Evolutionary conservation across 2,329 filamentous ascomycete genomes (phyloP).

Genomic region (Clarireedia paspali): DNA sequence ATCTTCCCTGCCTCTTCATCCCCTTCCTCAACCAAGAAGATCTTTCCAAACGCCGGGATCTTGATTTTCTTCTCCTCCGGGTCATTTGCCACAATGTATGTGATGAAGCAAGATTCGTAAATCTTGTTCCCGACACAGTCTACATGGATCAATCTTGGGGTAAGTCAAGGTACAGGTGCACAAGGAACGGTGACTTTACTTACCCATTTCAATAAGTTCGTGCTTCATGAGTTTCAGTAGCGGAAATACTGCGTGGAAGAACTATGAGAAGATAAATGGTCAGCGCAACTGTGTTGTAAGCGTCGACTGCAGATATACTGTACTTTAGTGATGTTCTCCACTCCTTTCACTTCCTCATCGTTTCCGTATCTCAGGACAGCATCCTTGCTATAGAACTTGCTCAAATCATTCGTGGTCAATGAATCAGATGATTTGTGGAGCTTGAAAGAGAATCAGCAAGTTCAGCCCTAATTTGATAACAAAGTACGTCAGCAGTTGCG

Average conservation of each 20-base stretch:
- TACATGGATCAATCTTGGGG: neutral
- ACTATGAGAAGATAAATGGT: neutral
- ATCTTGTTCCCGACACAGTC: constrained; percentile 10
- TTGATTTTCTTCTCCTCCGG: constrained; percentile 10
- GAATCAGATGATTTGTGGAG: constrained; percentile 2
- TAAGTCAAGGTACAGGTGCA: too few species aligned
- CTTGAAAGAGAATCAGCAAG: neutral
- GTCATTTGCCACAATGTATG: constrained; percentile 14
- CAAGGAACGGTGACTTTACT: neutral
- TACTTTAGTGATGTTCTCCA: neutral
- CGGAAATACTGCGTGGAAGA: neutral
- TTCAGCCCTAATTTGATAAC: too few species aligned
- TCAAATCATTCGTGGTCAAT: constrained; percentile 6
- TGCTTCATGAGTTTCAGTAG: neutral
- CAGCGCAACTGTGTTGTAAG: too few species aligned
- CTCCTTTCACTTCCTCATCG: neutral
- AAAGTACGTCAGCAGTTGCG: too few species aligned
- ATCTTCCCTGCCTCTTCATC: neutral
- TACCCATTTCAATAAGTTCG: neutral
- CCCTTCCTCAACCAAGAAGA: constrained; percentile 6
- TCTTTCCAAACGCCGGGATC: constrained; percentile 11
- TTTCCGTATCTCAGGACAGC: constrained; percentile 3
- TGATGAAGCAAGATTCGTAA: constrained; percentile 10
- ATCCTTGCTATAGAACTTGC: constrained; percentile 11
- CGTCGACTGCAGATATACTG: neutral